Evolutionary conservation across 2,329 filamentous ascomycete genomes (phyloP), one percentile per base, ranked within the genome.

Genomic region (Emericellopsis cladophorae): DNA sequence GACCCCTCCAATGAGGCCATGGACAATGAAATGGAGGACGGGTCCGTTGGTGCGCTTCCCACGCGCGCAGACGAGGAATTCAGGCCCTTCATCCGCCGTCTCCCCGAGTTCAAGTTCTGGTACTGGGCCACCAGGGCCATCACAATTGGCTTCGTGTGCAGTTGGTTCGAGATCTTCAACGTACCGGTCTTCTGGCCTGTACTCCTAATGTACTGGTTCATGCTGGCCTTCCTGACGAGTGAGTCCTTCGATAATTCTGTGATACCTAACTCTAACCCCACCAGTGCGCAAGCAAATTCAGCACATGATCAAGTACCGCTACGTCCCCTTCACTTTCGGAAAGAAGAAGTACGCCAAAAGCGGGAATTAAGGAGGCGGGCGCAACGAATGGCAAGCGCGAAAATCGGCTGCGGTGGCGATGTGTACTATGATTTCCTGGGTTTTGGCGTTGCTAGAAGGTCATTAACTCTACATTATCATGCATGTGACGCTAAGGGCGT

Each of bases 21-120:
- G 59, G 92, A 98, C 61, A 92, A 88, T 58, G 89, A 93, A 49
- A 90, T 96, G 74, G 92, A 98, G 65, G 90, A 95, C 53, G 92
- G 92, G 46, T 75, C 86, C 14, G 78, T 79, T 23, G 81, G 82
- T 41, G 77, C 78, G 22, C 78, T 98, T 35, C 92, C 92, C 21
- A 96, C 88, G 43, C 95, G 95, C 68, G 81, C 87, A 53, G 90
- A 96, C 57, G 89, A 98, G 57, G 92, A 98, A 68, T 98, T 98
- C 72, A 80, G 88, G 48, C 92, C 92, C 4, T 98, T 98, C 58
- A 95, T 98, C 59, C 79, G 92, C 56, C 78, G 92, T 45, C 78
- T 98, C 21, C 92, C 92, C 42, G 92, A 98, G 66, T 98, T 98
- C 76, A 98, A 98, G 75, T 98, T 98, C 72, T 98, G 92, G 92